Evolutionary conservation across 345 rosid genomes (phyloP).

Genomic region (Dovyalis caffra): DNA sequence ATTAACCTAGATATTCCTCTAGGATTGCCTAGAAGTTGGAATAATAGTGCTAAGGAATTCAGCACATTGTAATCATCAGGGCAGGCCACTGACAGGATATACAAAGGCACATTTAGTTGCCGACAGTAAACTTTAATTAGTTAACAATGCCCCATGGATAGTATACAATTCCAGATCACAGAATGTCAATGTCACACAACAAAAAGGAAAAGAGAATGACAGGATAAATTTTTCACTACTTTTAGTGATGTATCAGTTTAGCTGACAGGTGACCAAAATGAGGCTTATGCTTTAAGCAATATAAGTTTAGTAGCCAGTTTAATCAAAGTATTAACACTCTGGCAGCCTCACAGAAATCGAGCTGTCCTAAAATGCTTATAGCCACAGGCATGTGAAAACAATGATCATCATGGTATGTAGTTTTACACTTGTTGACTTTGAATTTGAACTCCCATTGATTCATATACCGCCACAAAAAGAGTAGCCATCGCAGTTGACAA

Average conservation of each 20-base stretch:
- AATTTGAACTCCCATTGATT: slow-evolving; percentile 16
- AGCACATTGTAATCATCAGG: slow-evolving; percentile 25
- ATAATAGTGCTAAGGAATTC: slow-evolving; percentile 6
- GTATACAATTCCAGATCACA: slow-evolving; percentile 21
- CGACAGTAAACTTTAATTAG: slow-evolving; percentile 28
- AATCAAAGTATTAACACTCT: slow-evolving; percentile 32
- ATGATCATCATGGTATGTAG: slow-evolving; percentile 38
- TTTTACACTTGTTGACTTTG: slow-evolving; percentile 7
- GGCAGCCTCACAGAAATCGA: slow-evolving; percentile 27
- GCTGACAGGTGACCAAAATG: slow-evolving; percentile 28
- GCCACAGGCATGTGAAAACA: slow-evolving; percentile 31
- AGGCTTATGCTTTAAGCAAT: slow-evolving; percentile 44
- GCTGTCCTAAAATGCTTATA: slow-evolving; percentile 24
- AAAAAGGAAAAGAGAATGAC: neutral
- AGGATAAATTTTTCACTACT: slow-evolving; percentile 2
- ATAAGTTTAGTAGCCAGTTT: slow-evolving; percentile 2
- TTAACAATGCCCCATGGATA: slow-evolving; percentile 19
- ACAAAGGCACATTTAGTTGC: slow-evolving; percentile 15
- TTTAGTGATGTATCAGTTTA: slow-evolving; percentile 22
- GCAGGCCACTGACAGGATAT: slow-evolving; percentile 11
- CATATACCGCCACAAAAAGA: slow-evolving; percentile 17
- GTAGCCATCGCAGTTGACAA: slow-evolving; percentile 9
- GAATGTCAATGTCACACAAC: slow-evolving; percentile 19
- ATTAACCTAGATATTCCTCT: slow-evolving; percentile 3
- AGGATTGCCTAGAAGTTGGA: slow-evolving; percentile 9